Evolutionary conservation across 306 rosid species (phyloP), one percentile per base, ranked within the genome.

Genomic region (Quercus mongolica): DNA sequence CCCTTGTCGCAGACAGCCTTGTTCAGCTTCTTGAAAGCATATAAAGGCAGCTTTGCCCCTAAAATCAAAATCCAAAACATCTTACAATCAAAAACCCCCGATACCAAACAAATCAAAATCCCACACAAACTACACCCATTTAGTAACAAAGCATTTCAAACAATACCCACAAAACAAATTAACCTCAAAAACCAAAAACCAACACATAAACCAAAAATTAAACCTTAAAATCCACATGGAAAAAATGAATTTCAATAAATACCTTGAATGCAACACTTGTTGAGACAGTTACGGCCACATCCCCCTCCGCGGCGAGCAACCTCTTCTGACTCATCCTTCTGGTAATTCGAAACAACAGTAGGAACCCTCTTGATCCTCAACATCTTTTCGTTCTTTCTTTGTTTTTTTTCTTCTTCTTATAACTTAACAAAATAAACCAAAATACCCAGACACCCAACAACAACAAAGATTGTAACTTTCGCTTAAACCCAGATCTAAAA

Each of bases 331-430:
- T 91, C 96, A 41, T 93, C 98, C 65, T 93, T 93, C 79, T 95
- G 99, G 77, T 84, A 90, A 86, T 95, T 95, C 19, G 99, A 95
- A 68, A 95, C 93, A 19, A 93, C 83, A 5, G 98, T 93, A 5
- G 99, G 96, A 85, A 95, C 98, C 76, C 99, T 92, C 86, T 93
- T 95, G 78, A 95, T 91, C 82, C 87, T 93, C 65, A 95, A 78
- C 96, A 91, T 92, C 82, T 75, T 77, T 41, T 41, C 12, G 1
- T 19, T 25, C 23, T 0, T 46, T 23, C 56, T 44, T 26, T 35
- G 19, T 76, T 20, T 3, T 15, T 30, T 31, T 3, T 15, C 5
- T 31, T 5, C 1, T 70, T 71, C 46, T 4, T 18, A 8, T 70
- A 82, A 81, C 19, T 35, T 23, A 81, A 78, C 72, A 71, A 78